Evolutionary conservation across 78 protist species (phyloP).

Genomic region (Polysphondylium violaceum): DNA sequence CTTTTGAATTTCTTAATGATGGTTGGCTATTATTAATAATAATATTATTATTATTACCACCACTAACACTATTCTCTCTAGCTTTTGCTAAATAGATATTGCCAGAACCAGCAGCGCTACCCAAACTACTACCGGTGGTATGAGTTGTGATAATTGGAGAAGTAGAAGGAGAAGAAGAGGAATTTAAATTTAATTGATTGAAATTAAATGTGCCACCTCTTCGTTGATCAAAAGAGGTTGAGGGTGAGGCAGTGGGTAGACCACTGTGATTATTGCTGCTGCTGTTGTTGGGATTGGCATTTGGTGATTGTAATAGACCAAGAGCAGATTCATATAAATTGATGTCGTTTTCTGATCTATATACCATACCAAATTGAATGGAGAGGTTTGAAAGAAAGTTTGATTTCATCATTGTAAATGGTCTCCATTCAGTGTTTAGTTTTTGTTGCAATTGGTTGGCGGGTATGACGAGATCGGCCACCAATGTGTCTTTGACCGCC

Average conservation of each 20-base stretch:
- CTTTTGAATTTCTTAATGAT: not conserved
- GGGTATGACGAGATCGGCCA: slow-evolving; percentile 29
- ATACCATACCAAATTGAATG: slow-evolving; percentile 36
- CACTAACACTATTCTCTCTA: not conserved
- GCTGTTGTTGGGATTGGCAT: not conserved
- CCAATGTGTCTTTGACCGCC: slow-evolving; percentile 31
- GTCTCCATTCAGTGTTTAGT: slow-evolving; percentile 28
- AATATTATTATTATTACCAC: not conserved
- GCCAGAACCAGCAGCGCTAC: not conserved
- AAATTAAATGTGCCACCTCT: not conserved
- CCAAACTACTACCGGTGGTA: not conserved
- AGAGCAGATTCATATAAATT: not conserved
- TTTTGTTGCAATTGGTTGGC: not conserved
- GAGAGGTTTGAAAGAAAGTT: slow-evolving; percentile 20
- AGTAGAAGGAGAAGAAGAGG: not conserved
- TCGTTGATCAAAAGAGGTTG: not conserved
- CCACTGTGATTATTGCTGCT: not conserved
- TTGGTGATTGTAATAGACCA: not conserved
- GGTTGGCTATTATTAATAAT: not conserved
- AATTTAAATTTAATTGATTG: too few species aligned
- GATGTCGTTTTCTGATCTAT: slow-evolving; percentile 32
- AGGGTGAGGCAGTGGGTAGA: not conserved
- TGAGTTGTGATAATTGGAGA: not conserved
- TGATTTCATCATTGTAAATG: slow-evolving; percentile 8
- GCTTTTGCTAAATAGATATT: slow-evolving; percentile 27